A percentile compares a stretch with the other conserved stretches of the same genome.
These are phyloP conservation scores for Boeremia exigua DNA, from an alignment of 2,329 filamentous ascomycete species.

Conservation along the genomic window DNA sequence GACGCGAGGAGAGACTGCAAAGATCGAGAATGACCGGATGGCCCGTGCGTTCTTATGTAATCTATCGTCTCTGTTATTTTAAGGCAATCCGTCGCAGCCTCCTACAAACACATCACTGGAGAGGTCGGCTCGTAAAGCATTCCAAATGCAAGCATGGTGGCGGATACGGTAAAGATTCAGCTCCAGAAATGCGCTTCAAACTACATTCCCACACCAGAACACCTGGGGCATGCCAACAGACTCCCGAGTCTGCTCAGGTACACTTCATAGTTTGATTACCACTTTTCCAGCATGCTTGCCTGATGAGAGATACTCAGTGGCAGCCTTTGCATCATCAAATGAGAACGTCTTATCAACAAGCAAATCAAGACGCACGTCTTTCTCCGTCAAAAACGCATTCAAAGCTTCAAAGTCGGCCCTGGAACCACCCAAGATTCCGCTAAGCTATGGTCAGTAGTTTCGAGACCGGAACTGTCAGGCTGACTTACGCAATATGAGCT, in stretches of 20 bases:
- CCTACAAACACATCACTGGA: too few species aligned
- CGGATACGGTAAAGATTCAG: too few species aligned
- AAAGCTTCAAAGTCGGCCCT: constrained; percentile 55
- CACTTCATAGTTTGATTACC: background rate
- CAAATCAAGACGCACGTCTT: constrained; percentile 34
- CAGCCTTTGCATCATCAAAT: constrained; percentile 43
- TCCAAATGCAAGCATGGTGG: too few species aligned
- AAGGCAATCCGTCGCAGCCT: too few species aligned
- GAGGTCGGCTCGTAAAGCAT: too few species aligned
- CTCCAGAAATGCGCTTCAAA: too few species aligned
- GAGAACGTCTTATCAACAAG: constrained; percentile 45
- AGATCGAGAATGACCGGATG: too few species aligned
- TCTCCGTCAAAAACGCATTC: constrained; percentile 41
- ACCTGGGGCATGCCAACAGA: too few species aligned
- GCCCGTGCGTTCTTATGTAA: too few species aligned
- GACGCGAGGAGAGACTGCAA: too few species aligned
- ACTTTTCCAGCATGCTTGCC: constrained; percentile 46
- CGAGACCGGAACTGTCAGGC: background rate
- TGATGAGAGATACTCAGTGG: constrained; percentile 42
- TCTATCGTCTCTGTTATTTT: too few species aligned
- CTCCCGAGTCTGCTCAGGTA: background rate
- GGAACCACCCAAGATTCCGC: constrained; percentile 66
- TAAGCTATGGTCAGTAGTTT: constrained; percentile 33
- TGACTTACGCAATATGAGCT: constrained; percentile 27
- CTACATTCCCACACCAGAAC: too few species aligned